Evolutionary conservation across 345 rosid genomes (phyloP), one percentile per base, ranked within the genome.

Genomic region (Citrus sp.): DNA sequence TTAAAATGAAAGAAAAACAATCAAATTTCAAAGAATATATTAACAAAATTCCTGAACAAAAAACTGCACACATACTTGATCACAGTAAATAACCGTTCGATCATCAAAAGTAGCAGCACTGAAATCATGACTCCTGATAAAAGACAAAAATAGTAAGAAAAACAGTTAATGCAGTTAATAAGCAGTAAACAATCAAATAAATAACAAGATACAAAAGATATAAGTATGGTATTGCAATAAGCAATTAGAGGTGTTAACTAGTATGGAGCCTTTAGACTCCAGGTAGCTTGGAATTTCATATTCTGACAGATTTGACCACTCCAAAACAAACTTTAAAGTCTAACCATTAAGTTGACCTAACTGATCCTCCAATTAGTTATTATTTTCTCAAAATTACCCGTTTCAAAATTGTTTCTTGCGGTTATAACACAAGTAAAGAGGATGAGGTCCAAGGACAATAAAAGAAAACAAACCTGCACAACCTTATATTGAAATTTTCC

Each of bases 81-180:
- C 99, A 83, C 99, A 93, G 62, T 89, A 82, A 88, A 97, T 92
- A 74, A 97, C 92, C 34, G 98, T 97, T 77, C 92, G 86, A 72
- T 94, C 98, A 86, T 92, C 88, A 86, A 97, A 97, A 30, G 59
- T 75, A 60, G 80, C 88, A 37, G 86, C 77, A 81, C 91, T 92
- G 84, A 94, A 97, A 86, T 97, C 98, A 78, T 87, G 91, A 68
- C 86, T 84, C 89, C 98, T 95, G 81, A 40, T 73, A 79, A 85
- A 75, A 80, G 27, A 32, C 40, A 46, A 60, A 75, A 46, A 59
- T 25, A 46, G 18, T 55, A 66, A 32, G 24, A 46, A 16, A 67
- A 16, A 63, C 42, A 40, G 56, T 63, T 54, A 78, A 56, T 42
- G 22, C 49, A 67, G 42, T 61, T 61, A 79, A 77, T 35, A 71